These are phyloP conservation scores for Aspergillus candidus DNA, from an alignment of 2,329 filamentous ascomycete genomes.

Conservation along the genomic window DNA sequence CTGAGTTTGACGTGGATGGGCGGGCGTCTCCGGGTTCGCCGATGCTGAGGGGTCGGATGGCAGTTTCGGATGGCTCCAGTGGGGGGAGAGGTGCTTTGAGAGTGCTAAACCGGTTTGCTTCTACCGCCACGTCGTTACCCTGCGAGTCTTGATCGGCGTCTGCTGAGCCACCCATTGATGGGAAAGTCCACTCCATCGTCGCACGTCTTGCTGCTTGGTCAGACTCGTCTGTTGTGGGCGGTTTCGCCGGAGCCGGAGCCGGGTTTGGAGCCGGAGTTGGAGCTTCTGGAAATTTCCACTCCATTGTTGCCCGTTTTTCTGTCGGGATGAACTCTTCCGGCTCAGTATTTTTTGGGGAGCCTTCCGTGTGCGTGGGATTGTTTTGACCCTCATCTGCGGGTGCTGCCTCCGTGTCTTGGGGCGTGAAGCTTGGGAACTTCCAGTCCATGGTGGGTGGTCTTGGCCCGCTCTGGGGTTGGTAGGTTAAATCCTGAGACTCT, in stretches of 20 bases:
- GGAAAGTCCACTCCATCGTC: slow-evolving; percentile 52
- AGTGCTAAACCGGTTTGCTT: slow-evolving; percentile 26
- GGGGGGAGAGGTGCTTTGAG: slow-evolving; percentile 24
- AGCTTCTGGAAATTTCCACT: neutral
- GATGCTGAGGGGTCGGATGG: slow-evolving; percentile 10
- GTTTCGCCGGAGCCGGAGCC: no score
- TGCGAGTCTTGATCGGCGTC: slow-evolving; percentile 5
- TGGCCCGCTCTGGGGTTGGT: slow-evolving; percentile 30
- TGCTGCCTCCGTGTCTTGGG: slow-evolving; percentile 1
- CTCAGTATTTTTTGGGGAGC: neutral
- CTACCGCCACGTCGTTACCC: slow-evolving; percentile 1
- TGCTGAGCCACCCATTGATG: slow-evolving; percentile 31
- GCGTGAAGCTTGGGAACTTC: slow-evolving; percentile 38
- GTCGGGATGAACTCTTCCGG: neutral
- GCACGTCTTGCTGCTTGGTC: slow-evolving; percentile 32
- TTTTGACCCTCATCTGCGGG: slow-evolving; percentile 9
- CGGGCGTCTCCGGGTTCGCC: slow-evolving; percentile 28
- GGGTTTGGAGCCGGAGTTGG: no score
- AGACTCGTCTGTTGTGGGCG: slow-evolving; percentile 10
- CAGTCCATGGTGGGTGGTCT: slow-evolving; percentile 44
- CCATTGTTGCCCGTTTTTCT: slow-evolving; percentile 17
- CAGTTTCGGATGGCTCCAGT: slow-evolving; percentile 11
- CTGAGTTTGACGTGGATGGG: slow-evolving; percentile 34
- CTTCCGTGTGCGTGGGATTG: neutral
- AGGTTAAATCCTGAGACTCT: slow-evolving; percentile 24